phyloP scores from a whole-genome alignment of 371 early-diverging fungal species.

The Mucor indicus region DNA sequence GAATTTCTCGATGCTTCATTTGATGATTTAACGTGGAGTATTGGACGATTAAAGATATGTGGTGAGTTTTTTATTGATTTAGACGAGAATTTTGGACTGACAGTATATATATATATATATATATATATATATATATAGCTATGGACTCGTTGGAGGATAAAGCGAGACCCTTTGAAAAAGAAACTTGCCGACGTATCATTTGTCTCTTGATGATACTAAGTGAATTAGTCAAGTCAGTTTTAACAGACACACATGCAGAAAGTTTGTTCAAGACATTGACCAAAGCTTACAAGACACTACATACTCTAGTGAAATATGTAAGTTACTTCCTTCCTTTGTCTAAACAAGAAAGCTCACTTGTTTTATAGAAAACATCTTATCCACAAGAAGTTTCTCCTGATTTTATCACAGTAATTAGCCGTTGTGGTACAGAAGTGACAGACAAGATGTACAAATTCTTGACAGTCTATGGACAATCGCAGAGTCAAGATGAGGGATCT shows the following conservation, averaged over 20 bases:
- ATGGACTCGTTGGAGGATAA: constrained; percentile 7
- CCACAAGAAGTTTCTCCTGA: constrained; percentile 24
- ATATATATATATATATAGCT: not conserved
- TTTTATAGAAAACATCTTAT: constrained; percentile 34
- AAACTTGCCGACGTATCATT: constrained; percentile 24
- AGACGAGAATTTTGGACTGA: no score
- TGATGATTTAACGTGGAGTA: constrained; percentile 48
- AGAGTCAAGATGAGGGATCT: not conserved
- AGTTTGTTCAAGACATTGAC: constrained; percentile 35
- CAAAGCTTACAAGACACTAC: constrained; percentile 39
- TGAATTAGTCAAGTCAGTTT: constrained; percentile 29
- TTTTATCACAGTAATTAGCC: constrained; percentile 32
- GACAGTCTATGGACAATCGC: constrained; percentile 39
- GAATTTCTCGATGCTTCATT: constrained; percentile 33
- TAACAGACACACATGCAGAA: constrained; percentile 38
- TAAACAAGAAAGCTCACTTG: not conserved
- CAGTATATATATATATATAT: no score
- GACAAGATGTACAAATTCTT: constrained; percentile 50
- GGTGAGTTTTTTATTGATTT: constrained; percentile 13
- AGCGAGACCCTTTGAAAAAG: constrained; percentile 25
- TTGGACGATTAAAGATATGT: constrained; percentile 30
- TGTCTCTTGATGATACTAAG: constrained; percentile 21
- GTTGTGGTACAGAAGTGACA: constrained; percentile 32
- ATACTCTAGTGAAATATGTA: constrained; percentile 49
- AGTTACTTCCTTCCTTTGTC: constrained; percentile 2